phyloP scores from a whole-genome alignment of 306 rosid genomes.

The Lupinus albus region DNA sequence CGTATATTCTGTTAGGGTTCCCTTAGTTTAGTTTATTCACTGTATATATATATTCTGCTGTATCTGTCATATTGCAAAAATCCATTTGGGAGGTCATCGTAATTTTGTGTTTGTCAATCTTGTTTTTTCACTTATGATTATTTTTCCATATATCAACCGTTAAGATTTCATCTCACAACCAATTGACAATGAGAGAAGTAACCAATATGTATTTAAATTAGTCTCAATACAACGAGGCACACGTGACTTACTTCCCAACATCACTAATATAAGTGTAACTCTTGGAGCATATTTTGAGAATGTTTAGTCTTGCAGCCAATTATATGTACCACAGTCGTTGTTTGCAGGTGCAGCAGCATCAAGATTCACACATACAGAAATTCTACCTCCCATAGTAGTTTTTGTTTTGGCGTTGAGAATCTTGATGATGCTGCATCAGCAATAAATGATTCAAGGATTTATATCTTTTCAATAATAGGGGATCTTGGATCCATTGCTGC shows the following conservation, averaged over 20 bases:
- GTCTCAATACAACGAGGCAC: too few species aligned
- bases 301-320: too few species aligned
- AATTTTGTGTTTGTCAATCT: neutral
- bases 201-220: too few species aligned
- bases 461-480: too few species aligned
- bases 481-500: slow-evolving; percentile 32
- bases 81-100: neutral
- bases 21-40: neutral
- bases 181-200: too few species aligned
- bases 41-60: too few species aligned
- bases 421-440: slow-evolving; percentile 99
- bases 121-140: neutral
- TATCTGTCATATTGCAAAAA: too few species aligned
- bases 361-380: slow-evolving; percentile 72
- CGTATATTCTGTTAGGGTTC: neutral
- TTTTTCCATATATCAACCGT: too few species aligned
- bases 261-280: too few species aligned
- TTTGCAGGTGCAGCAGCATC: slow-evolving; percentile 94
- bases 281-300: too few species aligned
- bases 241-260: too few species aligned
- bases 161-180: too few species aligned
- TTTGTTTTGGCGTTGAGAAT: slow-evolving; percentile 64
- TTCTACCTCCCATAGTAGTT: neutral
- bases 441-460: slow-evolving; percentile 52
- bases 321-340: slow-evolving; percentile 45